Evolutionary conservation across 78 protist genomes (phyloP), one percentile per base, ranked within the genome.

Genomic region (Protostelium mycophagum): DNA sequence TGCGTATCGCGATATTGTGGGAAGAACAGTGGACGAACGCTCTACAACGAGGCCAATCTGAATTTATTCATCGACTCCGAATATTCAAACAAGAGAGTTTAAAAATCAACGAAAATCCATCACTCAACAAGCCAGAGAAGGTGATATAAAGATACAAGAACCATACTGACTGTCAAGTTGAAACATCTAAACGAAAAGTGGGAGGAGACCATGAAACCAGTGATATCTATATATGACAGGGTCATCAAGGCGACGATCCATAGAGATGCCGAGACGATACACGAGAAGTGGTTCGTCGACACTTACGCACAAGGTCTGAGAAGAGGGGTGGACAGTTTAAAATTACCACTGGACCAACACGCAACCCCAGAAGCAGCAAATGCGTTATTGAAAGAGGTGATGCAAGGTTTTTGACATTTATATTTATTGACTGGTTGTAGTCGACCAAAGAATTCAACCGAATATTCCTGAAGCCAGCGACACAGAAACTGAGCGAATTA

Each of bases 1-100:
- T 38, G 34, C 87, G 93, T 16, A 25, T 95, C 1, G 86, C 96
- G 25, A 91, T 88, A 1, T 91, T 95, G 0, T 93, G 97, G 95
- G 95, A 93, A n/a, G 97, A 95, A 34, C 85, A 83, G 86, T 93
- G 95, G 94, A 85, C 39, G 51, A 83, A 91, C 1, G 10, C 86
- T 28, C 9, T 93, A 34, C 86, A 88, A 34, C 87, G 86, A 25
- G n/a, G 86, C 9, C 95, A 90, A 28, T 25, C 73, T 28, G 88
- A 85, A 28, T 83, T 34, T 0, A 16, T 1, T 23, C 84, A 10
- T 0, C 51, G 92, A 31, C 1, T 36, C 36, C n/a, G 29, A 0
- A 28, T 1, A 0, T 34, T 85, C 36, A 25, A 38, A 16, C 51
- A 0, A 23, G 85, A 85, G 87, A 16, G 0, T n/a, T 0, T 1